These are phyloP conservation scores for Fistulinella cinereoalba DNA, from an alignment of 1,284 basidiomycete species.

Conservation along the genomic window DNA sequence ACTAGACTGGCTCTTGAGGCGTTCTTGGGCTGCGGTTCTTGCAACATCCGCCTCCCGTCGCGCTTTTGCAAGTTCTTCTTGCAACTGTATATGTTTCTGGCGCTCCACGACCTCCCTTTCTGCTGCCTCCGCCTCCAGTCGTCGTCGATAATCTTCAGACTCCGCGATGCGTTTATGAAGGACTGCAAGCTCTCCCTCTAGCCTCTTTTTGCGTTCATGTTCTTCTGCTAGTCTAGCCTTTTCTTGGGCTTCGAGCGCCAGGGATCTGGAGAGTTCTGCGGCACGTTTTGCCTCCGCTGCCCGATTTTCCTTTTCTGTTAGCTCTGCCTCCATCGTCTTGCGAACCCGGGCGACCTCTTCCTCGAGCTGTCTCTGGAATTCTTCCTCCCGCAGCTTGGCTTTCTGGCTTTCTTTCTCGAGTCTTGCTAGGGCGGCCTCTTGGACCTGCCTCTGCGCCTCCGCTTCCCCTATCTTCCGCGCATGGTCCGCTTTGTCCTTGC, in stretches of 20 bases:
- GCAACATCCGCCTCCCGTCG: slow-evolving; percentile 30
- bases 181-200: slow-evolving; percentile 26
- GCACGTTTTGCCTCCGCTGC: slow-evolving; percentile 24
- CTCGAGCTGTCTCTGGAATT: slow-evolving; percentile 25
- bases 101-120: slow-evolving; percentile 30
- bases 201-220: slow-evolving; percentile 29
- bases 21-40: slow-evolving; percentile 24
- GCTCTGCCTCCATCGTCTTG: slow-evolving; percentile 20
- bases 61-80: slow-evolving; percentile 33
- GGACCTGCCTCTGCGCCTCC: slow-evolving; percentile 15
- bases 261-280: slow-evolving; percentile 28
- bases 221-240: slow-evolving; percentile 31
- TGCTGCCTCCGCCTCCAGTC: slow-evolving; percentile 27
- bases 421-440: slow-evolving; percentile 21
- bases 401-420: slow-evolving; percentile 31
- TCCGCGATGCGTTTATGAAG: slow-evolving; percentile 29
- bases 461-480: slow-evolving; percentile 19
- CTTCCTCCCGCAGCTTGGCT: slow-evolving; percentile 24
- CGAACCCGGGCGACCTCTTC: slow-evolving; percentile 28
- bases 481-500: slow-evolving; percentile 19
- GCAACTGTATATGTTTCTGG: slow-evolving; percentile 28
- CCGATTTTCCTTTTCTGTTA: slow-evolving; percentile 24
- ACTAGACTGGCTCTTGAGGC: slow-evolving; percentile 27
- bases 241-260: slow-evolving; percentile 31
- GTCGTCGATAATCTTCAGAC: slow-evolving; percentile 29